These are phyloP conservation scores for Trypanosoma congolense DNA, from an alignment of 208 protist species.

Conservation along the genomic window DNA sequence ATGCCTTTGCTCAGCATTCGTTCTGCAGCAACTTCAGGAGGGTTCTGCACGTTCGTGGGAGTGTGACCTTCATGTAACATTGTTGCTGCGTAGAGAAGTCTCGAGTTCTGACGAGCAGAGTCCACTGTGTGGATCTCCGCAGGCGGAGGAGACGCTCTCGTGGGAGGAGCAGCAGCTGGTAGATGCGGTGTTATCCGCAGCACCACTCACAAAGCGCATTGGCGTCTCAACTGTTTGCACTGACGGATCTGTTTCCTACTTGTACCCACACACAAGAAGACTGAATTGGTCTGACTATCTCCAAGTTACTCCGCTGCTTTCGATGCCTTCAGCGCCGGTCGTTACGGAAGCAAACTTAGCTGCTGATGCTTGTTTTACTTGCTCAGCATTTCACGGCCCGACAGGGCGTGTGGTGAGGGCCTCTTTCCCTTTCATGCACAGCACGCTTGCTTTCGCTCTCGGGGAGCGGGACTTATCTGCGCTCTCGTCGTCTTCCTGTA, in stretches of 20 bases:
- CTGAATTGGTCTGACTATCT: slow-evolving; percentile 5
- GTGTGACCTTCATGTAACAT: slow-evolving; percentile 33
- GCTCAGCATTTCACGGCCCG: slow-evolving; percentile 12
- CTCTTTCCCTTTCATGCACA: slow-evolving; percentile 23
- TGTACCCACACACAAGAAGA: slow-evolving; percentile 17
- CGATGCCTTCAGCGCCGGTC: neutral
- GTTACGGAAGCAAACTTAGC: slow-evolving; percentile 1
- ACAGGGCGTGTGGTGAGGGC: slow-evolving; percentile 5
- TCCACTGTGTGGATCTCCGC: slow-evolving; percentile 54
- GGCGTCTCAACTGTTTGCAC: slow-evolving; percentile 38
- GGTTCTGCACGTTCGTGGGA: slow-evolving; percentile 14
- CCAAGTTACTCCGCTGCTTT: too few species aligned
- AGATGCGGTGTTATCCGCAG: slow-evolving; percentile 46
- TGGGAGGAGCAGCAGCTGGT: slow-evolving; percentile 65
- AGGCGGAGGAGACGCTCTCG: slow-evolving; percentile 49
- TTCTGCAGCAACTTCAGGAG: slow-evolving; percentile 38
- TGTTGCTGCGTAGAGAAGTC: slow-evolving; percentile 41
- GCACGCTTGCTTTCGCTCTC: slow-evolving; percentile 11
- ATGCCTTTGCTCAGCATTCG: slow-evolving; percentile 35
- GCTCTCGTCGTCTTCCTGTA: neutral
- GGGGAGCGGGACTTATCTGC: slow-evolving; percentile 13
- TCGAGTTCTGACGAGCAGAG: slow-evolving; percentile 42
- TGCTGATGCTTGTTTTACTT: slow-evolving; percentile 6
- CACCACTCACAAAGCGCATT: slow-evolving; percentile 42
- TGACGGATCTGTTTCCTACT: slow-evolving; percentile 9